These are phyloP conservation scores for Smittium culicis DNA, from an alignment of 371 early-diverging fungal species.

Conservation along the genomic window DNA sequence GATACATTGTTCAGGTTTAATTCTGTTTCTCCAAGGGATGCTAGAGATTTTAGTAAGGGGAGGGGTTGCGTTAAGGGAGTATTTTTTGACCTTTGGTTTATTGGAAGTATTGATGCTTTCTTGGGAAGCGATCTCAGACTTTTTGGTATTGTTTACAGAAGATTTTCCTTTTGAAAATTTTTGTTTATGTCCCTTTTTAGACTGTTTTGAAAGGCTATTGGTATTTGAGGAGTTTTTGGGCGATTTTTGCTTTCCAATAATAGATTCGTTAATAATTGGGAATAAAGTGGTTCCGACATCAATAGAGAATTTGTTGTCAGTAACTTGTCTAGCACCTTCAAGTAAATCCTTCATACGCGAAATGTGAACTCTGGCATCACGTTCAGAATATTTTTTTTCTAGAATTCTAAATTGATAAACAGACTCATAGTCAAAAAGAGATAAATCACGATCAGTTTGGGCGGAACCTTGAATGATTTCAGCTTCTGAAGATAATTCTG, in stretches of 20 bases:
- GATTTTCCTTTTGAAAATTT: background rate
- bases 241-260: constrained; percentile 10
- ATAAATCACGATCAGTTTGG: constrained; percentile 45
- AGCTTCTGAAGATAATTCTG: background rate
- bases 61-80: constrained; percentile 13
- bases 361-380: constrained; percentile 79
- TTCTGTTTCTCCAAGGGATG: constrained; percentile 17
- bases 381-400: constrained; percentile 72
- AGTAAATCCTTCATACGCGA: constrained; percentile 72
- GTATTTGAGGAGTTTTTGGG: constrained; percentile 8
- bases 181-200: background rate
- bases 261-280: constrained; percentile 40
- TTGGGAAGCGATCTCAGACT: constrained; percentile 35
- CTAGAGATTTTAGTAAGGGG: constrained; percentile 11
- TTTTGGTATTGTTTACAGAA: constrained; percentile 23
- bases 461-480: constrained; percentile 53
- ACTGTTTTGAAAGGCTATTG: background rate
- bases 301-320: constrained; percentile 52
- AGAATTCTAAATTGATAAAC: constrained; percentile 25
- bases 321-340: constrained; percentile 54
- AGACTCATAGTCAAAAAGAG: background rate
- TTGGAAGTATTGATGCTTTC: constrained; percentile 28
- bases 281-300: constrained; percentile 56
- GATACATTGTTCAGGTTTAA: constrained; percentile 45
- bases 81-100: constrained; percentile 35